phyloP scores from a whole-genome alignment of 805 yeast species.

The Yamadazyma takamatsuzukensis region DNA sequence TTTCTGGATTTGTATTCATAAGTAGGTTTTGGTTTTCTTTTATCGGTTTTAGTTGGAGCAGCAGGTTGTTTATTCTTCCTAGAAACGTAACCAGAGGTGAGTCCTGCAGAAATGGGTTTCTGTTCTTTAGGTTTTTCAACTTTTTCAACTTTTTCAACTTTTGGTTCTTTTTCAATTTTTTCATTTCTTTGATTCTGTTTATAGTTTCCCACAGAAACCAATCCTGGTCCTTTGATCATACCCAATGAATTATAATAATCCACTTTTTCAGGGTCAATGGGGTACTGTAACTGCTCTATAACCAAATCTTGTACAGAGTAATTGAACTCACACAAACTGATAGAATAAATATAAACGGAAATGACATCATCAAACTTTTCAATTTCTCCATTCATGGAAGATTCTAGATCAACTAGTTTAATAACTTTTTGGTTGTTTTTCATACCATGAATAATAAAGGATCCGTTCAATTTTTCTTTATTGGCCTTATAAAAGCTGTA shows the following conservation, averaged over 20 bases:
- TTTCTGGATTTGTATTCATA: constrained; percentile 37
- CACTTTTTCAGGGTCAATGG: constrained; percentile 12
- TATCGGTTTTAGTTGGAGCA: constrained; percentile 5
- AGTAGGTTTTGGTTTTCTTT: constrained; percentile 10
- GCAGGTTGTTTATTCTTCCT: constrained; percentile 17
- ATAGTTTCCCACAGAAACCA: constrained; percentile 1
- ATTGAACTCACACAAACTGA: constrained; percentile 14
- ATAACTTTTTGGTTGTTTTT: constrained; percentile 13
- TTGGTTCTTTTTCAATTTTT: constrained; percentile 5
- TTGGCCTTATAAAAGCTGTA: constrained; percentile 35
- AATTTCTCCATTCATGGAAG: constrained; percentile 13
- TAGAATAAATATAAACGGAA: constrained; percentile 38
- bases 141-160: constrained; percentile 4
- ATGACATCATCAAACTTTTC: constrained; percentile 24
- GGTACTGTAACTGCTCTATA: constrained; percentile 11
- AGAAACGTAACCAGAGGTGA: constrained; percentile 28
- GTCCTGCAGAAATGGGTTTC: constrained; percentile 11
- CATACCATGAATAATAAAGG: constrained; percentile 41
- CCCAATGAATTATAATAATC: constrained; percentile 24
- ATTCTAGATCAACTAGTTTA: constrained; percentile 20
- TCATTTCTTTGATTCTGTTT: constrained; percentile 4
- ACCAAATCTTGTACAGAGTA: constrained; percentile 16
- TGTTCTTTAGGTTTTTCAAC: constrained; percentile 1
- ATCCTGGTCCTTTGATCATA: constrained; percentile 29
- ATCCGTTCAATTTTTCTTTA: constrained; percentile 32